These are phyloP conservation scores for Pseudogymnoascus sp. DNA, from an alignment of 2,329 filamentous ascomycete species.

Conservation along the genomic window DNA sequence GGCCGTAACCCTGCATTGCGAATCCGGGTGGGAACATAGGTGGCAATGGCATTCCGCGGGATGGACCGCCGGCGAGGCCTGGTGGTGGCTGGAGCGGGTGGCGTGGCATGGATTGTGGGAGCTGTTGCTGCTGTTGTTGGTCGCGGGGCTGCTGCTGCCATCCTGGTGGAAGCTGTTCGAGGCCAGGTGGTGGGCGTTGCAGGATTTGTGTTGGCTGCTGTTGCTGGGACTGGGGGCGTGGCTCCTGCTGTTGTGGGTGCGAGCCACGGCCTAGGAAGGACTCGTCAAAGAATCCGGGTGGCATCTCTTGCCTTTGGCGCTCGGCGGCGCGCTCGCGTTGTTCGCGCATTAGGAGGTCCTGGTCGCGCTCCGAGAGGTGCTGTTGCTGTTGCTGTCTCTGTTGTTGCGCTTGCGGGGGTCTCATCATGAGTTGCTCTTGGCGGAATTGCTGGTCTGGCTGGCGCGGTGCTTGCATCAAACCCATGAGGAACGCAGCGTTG, in stretches of 20 bases:
- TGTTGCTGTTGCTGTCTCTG: conserved; percentile 33
- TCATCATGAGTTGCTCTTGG: conserved; percentile 44
- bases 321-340: conserved; percentile 23
- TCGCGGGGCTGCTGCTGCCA: conserved; percentile 43
- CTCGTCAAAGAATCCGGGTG: conserved; percentile 27
- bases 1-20: conserved; percentile 39
- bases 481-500: conserved; percentile 79
- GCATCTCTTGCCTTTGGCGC: conserved; percentile 29
- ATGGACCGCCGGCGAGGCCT: conserved; percentile 38
- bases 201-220: conserved; percentile 56
- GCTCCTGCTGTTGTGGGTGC: conserved; percentile 19
- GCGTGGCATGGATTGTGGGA: conserved; percentile 29
- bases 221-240: conserved; percentile 37
- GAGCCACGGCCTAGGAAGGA: conserved; percentile 21
- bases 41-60: conserved; percentile 37
- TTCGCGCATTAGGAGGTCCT: conserved; percentile 24
- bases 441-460: conserved; percentile 41
- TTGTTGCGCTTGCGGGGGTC: conserved; percentile 24
- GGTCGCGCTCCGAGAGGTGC: conserved; percentile 31
- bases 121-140: conserved; percentile 22
- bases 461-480: conserved; percentile 58
- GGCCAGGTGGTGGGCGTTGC: conserved; percentile 52
- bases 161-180: conserved; percentile 49
- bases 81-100: conserved; percentile 54
- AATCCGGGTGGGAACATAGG: conserved; percentile 57